These are phyloP conservation scores for Cylindrodendrum hubeiense DNA, from an alignment of 2,329 filamentous ascomycete genomes.

Conservation along the genomic window DNA sequence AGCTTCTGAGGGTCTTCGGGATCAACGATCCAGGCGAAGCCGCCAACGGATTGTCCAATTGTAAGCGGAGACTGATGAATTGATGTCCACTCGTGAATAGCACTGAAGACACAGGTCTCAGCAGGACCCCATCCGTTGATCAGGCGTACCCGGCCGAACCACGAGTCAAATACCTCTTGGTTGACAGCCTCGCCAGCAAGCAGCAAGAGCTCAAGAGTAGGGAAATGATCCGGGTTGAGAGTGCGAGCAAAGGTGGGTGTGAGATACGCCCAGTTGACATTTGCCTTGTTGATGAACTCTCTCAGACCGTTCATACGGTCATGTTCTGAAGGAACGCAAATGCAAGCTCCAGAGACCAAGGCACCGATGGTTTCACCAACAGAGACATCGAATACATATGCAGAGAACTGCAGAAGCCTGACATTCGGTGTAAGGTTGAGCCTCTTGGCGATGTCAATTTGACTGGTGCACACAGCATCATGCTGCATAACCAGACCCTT, in stretches of 20 bases:
- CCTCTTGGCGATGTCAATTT: neutral
- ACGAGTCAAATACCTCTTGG: conserved; percentile 16
- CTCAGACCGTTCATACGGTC: neutral
- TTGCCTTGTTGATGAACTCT: conserved; percentile 1
- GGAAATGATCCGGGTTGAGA: neutral
- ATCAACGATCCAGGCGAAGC: conserved; percentile 27
- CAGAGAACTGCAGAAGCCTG: conserved; percentile 8
- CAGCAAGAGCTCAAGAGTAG: conserved; percentile 12
- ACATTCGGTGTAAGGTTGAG: neutral
- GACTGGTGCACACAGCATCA: conserved; percentile 8
- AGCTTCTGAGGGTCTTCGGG: conserved; percentile 16
- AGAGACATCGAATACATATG: conserved; percentile 7
- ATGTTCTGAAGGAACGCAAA: conserved; percentile 12
- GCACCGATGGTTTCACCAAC: conserved; percentile 10
- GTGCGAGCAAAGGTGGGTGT: conserved; percentile 6
- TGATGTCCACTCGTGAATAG: conserved; percentile 20
- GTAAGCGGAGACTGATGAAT: conserved; percentile 1
- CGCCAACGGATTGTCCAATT: conserved; percentile 25
- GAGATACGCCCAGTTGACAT: conserved; percentile 11
- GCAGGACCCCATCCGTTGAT: conserved; percentile 29
- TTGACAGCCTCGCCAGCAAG: conserved; percentile 25
- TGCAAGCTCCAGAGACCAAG: neutral
- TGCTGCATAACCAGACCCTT: conserved; percentile 27
- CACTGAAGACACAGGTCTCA: conserved; percentile 25
- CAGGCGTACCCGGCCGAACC: conserved; percentile 20